phyloP scores from a whole-genome alignment of 1,284 basidiomycete species.

The Meira miltonrushii region DNA sequence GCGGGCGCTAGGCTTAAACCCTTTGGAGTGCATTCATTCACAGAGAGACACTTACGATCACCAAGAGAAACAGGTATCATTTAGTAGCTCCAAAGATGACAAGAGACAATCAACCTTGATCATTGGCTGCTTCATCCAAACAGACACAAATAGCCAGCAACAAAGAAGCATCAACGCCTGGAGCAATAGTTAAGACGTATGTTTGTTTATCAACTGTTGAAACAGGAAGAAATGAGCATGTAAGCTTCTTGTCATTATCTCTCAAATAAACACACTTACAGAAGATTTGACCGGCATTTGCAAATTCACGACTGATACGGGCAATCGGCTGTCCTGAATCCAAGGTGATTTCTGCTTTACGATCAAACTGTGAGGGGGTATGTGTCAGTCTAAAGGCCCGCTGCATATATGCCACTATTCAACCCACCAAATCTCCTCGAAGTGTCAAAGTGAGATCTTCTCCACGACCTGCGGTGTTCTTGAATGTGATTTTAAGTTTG shows the following conservation, averaged over 20 bases:
- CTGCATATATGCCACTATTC: neutral
- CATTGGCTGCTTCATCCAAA: slow-evolving; percentile 50
- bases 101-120: neutral
- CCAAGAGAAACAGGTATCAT: no score
- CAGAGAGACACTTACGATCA: no score
- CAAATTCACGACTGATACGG: slow-evolving; percentile 19
- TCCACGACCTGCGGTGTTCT: slow-evolving; percentile 20
- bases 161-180: slow-evolving; percentile 53
- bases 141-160: slow-evolving; percentile 55
- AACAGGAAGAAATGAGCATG: neutral
- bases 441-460: slow-evolving; percentile 12
- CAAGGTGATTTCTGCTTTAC: slow-evolving; percentile 22
- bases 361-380: slow-evolving; percentile 7
- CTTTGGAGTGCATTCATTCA: no score
- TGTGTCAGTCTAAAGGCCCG: neutral
- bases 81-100: no score
- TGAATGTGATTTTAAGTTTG: slow-evolving; percentile 23
- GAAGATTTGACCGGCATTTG: slow-evolving; percentile 21
- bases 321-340: slow-evolving; percentile 22
- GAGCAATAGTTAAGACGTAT: slow-evolving; percentile 13
- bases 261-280: slow-evolving; percentile 13
- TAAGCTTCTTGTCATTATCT: neutral
- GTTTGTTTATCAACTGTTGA: slow-evolving; percentile 21
- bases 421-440: slow-evolving; percentile 18
- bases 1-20: no score